Conservation (phyloP, 2,329 filamentous ascomycete genomes). For the Fusarium sp. region DNA sequence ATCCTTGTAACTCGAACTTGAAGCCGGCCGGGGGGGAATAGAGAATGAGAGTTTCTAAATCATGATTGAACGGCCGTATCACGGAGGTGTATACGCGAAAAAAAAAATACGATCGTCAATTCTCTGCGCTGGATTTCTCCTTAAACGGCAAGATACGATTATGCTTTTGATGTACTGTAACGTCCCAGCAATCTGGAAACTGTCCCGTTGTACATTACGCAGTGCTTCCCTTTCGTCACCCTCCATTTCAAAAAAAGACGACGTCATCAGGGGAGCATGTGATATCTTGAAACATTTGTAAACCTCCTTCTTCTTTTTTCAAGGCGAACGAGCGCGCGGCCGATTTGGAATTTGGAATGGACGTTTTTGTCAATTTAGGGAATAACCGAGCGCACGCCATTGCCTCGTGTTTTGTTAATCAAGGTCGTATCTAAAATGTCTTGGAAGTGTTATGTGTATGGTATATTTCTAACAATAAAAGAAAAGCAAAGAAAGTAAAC, state of each 20-base stretch:
- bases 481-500: not conserved
- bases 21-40: not conserved
- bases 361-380: not conserved
- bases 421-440: not conserved
- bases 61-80: not conserved
- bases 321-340: not conserved
- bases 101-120: constrained; percentile 13
- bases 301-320: not conserved
- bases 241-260: not conserved
- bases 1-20: constrained; percentile 1
- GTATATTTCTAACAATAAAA: not conserved
- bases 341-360: not conserved
- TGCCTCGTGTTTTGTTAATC: not conserved
- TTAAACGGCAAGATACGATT: not conserved
- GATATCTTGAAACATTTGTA: not conserved
- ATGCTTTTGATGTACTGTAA: not conserved
- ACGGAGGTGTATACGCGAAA: constrained; percentile 8
- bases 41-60: not conserved
- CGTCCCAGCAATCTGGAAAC: not conserved
- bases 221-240: not conserved
- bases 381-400: not conserved
- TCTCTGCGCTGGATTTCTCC: not conserved
- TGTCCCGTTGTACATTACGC: not conserved
- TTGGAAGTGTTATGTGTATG: not conserved
- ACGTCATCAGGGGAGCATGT: not conserved